phyloP scores from a whole-genome alignment of 192 early-diverging fungal species.

The Gamsiella multidivaricata region DNA sequence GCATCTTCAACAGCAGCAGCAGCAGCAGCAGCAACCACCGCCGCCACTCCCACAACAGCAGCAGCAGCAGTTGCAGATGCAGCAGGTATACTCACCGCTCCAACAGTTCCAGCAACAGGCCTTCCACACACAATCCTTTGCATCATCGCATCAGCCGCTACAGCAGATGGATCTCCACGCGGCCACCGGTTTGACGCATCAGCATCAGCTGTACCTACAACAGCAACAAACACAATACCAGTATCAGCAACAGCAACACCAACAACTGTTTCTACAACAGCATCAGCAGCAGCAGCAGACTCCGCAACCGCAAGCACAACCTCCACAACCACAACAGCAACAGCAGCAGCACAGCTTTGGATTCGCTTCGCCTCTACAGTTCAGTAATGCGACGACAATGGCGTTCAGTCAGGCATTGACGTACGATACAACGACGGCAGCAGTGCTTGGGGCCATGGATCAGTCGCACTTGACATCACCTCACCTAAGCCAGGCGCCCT shows the following conservation, averaged over 20 bases:
- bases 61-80: slow-evolving; percentile 21
- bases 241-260: slow-evolving; percentile 28
- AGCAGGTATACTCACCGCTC: slow-evolving; percentile 15
- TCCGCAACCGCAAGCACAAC: slow-evolving; percentile 18
- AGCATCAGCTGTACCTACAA: slow-evolving; percentile 25
- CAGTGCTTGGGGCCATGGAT: slow-evolving; percentile 23
- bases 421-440: slow-evolving; percentile 19
- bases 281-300: slow-evolving; percentile 16
- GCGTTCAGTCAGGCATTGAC: slow-evolving; percentile 30
- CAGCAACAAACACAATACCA: slow-evolving; percentile 7
- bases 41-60: slow-evolving; percentile 11
- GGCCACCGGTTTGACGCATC: slow-evolving; percentile 19
- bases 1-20: slow-evolving; percentile 20
- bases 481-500: slow-evolving; percentile 9
- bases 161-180: slow-evolving; percentile 26
- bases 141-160: slow-evolving; percentile 3
- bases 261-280: slow-evolving; percentile 17
- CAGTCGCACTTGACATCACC: slow-evolving; percentile 32
- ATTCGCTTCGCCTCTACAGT: slow-evolving; percentile 23
- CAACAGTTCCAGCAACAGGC: slow-evolving; percentile 14
- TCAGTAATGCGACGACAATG: slow-evolving; percentile 22
- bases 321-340: slow-evolving; percentile 8
- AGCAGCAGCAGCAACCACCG: slow-evolving; percentile 25
- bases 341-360: slow-evolving; percentile 27
- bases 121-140: slow-evolving; percentile 17